These are phyloP conservation scores for Cercospora zeina DNA, from an alignment of 2,329 filamentous ascomycete genomes.

Conservation along the genomic window DNA sequence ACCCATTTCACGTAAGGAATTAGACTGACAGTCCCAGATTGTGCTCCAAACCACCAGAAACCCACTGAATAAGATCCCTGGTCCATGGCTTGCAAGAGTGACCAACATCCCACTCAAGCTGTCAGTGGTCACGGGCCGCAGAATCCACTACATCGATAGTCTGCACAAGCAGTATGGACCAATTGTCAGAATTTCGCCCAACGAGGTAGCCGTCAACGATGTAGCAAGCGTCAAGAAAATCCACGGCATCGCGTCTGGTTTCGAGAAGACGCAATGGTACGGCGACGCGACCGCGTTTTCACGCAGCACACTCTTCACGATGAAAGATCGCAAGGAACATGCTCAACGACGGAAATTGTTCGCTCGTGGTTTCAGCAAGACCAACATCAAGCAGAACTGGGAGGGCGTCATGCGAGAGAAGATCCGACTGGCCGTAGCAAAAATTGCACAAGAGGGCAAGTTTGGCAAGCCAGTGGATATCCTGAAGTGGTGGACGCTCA, in stretches of 20 bases:
- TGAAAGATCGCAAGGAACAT: constrained; percentile 43
- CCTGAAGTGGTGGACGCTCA: constrained; percentile 46
- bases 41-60: constrained; percentile 12
- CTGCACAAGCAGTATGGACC: constrained; percentile 41
- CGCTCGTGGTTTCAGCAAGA: constrained; percentile 42
- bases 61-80: constrained; percentile 37
- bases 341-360: constrained; percentile 42
- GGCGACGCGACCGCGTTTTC: constrained; percentile 23
- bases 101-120: constrained; percentile 40
- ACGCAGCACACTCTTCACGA: constrained; percentile 42
- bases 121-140: constrained; percentile 42
- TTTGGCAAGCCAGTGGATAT: constrained; percentile 43
- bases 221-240: constrained; percentile 36
- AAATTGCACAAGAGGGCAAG: constrained; percentile 36
- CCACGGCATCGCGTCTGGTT: constrained; percentile 34
- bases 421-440: constrained; percentile 38
- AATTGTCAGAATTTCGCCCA: constrained; percentile 36
- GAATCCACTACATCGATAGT: constrained; percentile 44
- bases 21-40: not conserved
- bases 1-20: not conserved
- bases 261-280: constrained; percentile 39
- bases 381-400: constrained; percentile 42
- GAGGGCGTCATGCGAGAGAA: constrained; percentile 41
- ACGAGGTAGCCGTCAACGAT: constrained; percentile 37
- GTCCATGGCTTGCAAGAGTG: constrained; percentile 33